Conservation (phyloP, 352 stramenopile genomes). For the Phytopythium boreale region DNA sequence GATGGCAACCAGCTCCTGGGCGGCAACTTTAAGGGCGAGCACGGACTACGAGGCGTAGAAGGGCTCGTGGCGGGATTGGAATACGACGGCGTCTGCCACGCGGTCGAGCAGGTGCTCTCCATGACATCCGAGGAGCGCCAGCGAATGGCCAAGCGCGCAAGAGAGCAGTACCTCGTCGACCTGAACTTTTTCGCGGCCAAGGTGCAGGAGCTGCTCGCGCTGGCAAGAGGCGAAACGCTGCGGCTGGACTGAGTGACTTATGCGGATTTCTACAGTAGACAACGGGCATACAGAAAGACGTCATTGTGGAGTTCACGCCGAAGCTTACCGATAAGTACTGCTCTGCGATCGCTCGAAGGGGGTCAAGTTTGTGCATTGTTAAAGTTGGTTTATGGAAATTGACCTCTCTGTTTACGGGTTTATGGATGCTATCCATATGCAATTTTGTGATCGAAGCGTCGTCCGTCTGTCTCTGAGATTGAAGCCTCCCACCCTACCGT, state of each 20-base stretch:
- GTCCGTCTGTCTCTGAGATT: background rate
- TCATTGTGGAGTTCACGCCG: no score
- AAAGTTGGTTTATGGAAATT: no score
- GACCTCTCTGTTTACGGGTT: background rate
- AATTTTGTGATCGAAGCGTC: background rate
- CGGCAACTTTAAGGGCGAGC: conserved; percentile 39
- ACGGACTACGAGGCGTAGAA: conserved; percentile 42
- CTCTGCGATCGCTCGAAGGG: no score
- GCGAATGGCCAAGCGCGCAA: conserved; percentile 33
- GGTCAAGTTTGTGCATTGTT: no score
- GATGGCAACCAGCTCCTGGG: conserved; percentile 48
- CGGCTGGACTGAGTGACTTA: background rate
- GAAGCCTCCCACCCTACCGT: background rate
- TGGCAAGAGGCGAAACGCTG: conserved; percentile 14
- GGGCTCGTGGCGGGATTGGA: conserved; percentile 38
- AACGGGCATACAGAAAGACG: no score
- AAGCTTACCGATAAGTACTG: no score
- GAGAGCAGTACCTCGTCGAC: conserved; percentile 62
- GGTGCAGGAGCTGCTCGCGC: conserved; percentile 46
- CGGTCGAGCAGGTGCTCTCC: conserved; percentile 44
- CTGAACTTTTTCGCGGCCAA: conserved; percentile 59
- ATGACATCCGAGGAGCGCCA: conserved; percentile 46
- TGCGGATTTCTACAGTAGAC: no score
- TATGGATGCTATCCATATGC: background rate
- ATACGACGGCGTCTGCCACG: conserved; percentile 38